phyloP scores from a whole-genome alignment of 2,329 filamentous ascomycete species.

The Lecanicillium sp. region DNA sequence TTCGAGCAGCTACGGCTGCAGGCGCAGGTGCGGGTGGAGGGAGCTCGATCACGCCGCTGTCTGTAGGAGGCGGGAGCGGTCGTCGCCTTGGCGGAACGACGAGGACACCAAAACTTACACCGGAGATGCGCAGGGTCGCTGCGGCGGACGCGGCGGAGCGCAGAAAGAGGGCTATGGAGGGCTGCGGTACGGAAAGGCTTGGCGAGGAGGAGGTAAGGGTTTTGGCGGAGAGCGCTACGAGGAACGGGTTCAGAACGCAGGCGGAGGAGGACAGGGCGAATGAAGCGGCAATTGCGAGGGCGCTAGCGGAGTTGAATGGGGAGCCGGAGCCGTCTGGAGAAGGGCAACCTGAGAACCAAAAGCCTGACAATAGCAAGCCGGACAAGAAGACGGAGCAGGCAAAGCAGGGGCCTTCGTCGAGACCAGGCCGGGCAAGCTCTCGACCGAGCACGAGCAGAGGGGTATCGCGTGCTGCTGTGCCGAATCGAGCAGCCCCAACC shows the following conservation, averaged over 20 bases:
- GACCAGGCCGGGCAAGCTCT: no score
- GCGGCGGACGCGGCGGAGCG: slow-evolving; percentile 41
- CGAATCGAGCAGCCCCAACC: background rate
- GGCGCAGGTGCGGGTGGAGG: background rate
- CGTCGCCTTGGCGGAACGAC: slow-evolving; percentile 9
- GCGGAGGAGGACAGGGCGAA: slow-evolving; percentile 88
- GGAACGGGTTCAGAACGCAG: slow-evolving; percentile 72
- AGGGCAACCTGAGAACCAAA: background rate
- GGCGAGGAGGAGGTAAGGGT: slow-evolving; percentile 61
- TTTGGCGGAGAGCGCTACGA: slow-evolving; percentile 56
- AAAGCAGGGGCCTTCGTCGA: no score
- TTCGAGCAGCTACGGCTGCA: background rate
- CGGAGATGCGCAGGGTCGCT: slow-evolving; percentile 4
- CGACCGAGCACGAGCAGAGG: no score
- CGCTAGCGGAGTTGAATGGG: slow-evolving; percentile 76
- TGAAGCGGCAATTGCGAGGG: slow-evolving; percentile 77
- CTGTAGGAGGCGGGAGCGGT: no score
- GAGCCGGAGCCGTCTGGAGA: background rate
- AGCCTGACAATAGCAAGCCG: no score
- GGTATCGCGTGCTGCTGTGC: no score
- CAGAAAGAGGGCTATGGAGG: slow-evolving; percentile 59
- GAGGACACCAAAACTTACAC: background rate
- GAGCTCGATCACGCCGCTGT: no score
- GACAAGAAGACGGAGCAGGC: no score
- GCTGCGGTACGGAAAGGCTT: slow-evolving; percentile 68